These are phyloP conservation scores for Exophiala alcalophila DNA, from an alignment of 2,329 filamentous ascomycete genomes.

Conservation along the genomic window DNA sequence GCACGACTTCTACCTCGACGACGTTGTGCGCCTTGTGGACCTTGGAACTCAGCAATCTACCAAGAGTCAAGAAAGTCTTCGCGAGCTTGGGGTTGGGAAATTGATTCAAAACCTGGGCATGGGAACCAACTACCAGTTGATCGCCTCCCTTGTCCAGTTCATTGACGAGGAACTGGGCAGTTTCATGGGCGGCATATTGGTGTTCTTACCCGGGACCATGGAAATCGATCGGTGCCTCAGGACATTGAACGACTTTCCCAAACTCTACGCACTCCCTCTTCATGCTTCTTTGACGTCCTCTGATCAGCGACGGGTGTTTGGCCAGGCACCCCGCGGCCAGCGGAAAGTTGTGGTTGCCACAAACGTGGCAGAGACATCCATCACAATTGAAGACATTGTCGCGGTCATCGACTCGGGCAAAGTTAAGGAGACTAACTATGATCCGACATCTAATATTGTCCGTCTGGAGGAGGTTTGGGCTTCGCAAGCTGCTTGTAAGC, in stretches of 20 bases:
- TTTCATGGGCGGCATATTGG: conserved; percentile 82
- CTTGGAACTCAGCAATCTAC: conserved; percentile 26
- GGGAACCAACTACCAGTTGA: conserved; percentile 86
- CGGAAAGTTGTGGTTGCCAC: conserved; percentile 92
- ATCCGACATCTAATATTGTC: conserved; percentile 88
- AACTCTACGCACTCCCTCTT: conserved; percentile 76
- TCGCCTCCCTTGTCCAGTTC: conserved; percentile 72
- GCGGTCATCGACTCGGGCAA: conserved; percentile 93
- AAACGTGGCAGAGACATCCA: conserved; percentile 96
- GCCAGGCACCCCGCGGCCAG: conserved; percentile 69
- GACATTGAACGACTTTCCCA: conserved; percentile 61
- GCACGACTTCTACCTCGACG: conserved; percentile 83
- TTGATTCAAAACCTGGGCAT: conserved; percentile 70
- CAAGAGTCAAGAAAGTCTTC: conserved; percentile 8
- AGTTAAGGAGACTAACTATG: conserved; percentile 95
- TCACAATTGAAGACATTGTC: conserved; percentile 96
- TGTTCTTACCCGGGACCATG: conserved; percentile 87
- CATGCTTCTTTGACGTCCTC: conserved; percentile 87
- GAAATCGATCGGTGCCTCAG: conserved; percentile 83
- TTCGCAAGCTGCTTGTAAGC: conserved; percentile 88
- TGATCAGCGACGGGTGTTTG: conserved; percentile 86
- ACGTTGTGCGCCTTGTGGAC: conserved; percentile 73
- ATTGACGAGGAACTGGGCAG: conserved; percentile 75
- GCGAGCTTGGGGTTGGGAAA: conserved; percentile 58
- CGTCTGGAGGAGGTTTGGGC: conserved; percentile 94